Evolutionary conservation across 495 filamentous ascomycete species (phyloP).

Genomic region (Neurospora pannonica): DNA sequence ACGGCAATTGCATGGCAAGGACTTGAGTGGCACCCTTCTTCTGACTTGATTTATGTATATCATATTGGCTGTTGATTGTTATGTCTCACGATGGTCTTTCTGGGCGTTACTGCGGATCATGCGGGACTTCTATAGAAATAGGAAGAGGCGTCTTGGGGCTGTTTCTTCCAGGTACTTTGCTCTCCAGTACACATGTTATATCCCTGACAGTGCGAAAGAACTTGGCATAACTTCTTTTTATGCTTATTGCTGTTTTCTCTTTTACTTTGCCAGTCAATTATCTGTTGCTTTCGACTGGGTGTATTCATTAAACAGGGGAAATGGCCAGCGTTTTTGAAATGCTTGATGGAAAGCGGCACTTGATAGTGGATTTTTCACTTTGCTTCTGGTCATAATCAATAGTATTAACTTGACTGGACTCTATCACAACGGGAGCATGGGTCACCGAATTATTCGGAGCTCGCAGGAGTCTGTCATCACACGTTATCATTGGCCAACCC

Average conservation of each 20-base stretch:
- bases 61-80: background rate
- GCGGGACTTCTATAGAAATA: background rate
- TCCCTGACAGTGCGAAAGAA: background rate
- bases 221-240: background rate
- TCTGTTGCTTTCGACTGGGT: background rate
- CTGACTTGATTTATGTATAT: background rate
- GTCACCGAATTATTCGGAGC: background rate
- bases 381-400: background rate
- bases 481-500: background rate
- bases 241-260: background rate
- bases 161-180: background rate
- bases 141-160: background rate
- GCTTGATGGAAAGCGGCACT: background rate
- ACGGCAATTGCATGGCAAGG: background rate
- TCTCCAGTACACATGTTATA: background rate
- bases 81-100: background rate
- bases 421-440: background rate
- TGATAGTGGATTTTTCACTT: background rate
- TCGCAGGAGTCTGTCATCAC: background rate
- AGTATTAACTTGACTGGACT: background rate
- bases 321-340: background rate
- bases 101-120: background rate
- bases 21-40: background rate
- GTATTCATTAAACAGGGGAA: background rate
- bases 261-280: background rate